These are phyloP conservation scores for Penicillium argentinense DNA, from an alignment of 495 filamentous ascomycete genomes.

Conservation along the genomic window DNA sequence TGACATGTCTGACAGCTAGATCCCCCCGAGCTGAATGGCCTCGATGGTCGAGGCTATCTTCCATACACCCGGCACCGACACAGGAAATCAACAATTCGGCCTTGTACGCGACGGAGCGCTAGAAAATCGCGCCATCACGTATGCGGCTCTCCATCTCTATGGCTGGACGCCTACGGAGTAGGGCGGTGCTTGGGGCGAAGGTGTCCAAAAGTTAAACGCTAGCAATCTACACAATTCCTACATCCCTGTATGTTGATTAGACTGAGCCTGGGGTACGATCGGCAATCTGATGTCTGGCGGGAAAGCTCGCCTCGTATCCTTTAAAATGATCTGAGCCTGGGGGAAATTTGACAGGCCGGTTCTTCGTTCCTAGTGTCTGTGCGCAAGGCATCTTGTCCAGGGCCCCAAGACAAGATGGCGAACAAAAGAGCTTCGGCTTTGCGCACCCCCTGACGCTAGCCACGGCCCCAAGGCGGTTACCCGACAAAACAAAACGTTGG, in stretches of 20 bases:
- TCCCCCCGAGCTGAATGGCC: not conserved
- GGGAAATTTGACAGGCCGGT: conserved; percentile 5
- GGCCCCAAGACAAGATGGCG: not conserved
- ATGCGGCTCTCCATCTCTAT: too few relatives aligned
- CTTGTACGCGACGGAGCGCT: too few relatives aligned
- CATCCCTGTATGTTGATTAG: too few relatives aligned
- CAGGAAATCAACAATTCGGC: not conserved
- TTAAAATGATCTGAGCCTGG: conserved; percentile 1
- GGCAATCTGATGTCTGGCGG: not conserved
- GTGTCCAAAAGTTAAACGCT: not conserved
- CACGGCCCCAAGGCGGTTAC: not conserved
- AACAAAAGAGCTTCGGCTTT: not conserved
- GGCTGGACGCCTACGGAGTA: too few relatives aligned
- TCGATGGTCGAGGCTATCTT: too few relatives aligned
- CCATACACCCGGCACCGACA: not conserved
- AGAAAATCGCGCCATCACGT: too few relatives aligned
- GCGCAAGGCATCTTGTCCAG: not conserved
- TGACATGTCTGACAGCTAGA: conserved; percentile 21
- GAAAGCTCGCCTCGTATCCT: not conserved
- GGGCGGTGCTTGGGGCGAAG: too few relatives aligned
- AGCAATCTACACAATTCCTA: too few relatives aligned
- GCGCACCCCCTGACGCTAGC: not conserved
- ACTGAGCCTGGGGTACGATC: not conserved
- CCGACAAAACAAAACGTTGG: not conserved
- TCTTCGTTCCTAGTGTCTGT: conserved; percentile 1